These are phyloP conservation scores for Cyberlindnera suaveolens DNA, from an alignment of 805 yeast species.

Conservation along the genomic window DNA sequence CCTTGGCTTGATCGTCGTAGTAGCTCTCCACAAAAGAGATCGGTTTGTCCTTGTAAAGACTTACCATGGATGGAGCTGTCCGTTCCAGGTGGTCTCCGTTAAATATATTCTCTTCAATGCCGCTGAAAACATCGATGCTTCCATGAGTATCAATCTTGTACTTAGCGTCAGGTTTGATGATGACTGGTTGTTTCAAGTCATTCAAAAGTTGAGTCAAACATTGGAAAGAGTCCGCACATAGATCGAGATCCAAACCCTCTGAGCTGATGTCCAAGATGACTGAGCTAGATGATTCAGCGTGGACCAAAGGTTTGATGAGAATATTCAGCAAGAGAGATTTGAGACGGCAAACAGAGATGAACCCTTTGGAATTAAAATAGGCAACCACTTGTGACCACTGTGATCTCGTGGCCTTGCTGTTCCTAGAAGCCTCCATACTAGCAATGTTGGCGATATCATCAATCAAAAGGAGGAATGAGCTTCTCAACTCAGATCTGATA, in stretches of 20 bases:
- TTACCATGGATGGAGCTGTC: neutral
- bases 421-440: constrained; percentile 23
- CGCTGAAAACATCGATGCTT: constrained; percentile 35
- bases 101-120: constrained; percentile 30
- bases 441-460: constrained; percentile 48
- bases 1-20: constrained; percentile 6
- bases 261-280: constrained; percentile 37
- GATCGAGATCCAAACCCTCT: constrained; percentile 42
- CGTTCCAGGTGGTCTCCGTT: constrained; percentile 1
- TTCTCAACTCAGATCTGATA: constrained; percentile 42
- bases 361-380: constrained; percentile 43
- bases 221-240: constrained; percentile 84
- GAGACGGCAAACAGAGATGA: constrained; percentile 42
- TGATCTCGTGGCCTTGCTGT: constrained; percentile 17
- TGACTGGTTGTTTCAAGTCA: constrained; percentile 66
- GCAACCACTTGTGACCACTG: constrained; percentile 35
- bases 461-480: constrained; percentile 47
- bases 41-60: constrained; percentile 2
- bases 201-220: constrained; percentile 59
- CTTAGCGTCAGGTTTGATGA: constrained; percentile 53
- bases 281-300: constrained; percentile 22
- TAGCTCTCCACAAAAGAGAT: constrained; percentile 22
- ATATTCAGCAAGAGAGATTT: constrained; percentile 24
- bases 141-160: constrained; percentile 32
- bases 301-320: constrained; percentile 21